These are phyloP conservation scores for Epichloe festucae DNA, from an alignment of 2,329 filamentous ascomycete genomes.

Conservation along the genomic window DNA sequence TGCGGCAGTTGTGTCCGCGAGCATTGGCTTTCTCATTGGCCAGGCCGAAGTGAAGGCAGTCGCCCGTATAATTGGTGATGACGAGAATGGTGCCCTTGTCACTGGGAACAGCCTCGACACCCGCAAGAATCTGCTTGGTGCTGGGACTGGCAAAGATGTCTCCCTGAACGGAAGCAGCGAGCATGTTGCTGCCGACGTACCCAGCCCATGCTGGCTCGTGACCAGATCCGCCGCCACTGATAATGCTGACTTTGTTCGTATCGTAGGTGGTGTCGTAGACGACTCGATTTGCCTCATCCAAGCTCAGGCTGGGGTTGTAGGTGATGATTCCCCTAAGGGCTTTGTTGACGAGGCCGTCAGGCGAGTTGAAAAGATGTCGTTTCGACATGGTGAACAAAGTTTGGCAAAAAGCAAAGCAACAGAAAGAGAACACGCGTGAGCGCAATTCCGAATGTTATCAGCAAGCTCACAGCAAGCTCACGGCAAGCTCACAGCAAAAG, in stretches of 20 bases:
- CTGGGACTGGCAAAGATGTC: slow-evolving; percentile 53
- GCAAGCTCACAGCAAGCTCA: too few relatives aligned
- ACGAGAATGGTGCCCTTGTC: slow-evolving; percentile 44
- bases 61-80: slow-evolving; percentile 53
- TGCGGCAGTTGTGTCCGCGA: slow-evolving; percentile 37
- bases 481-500: too few relatives aligned
- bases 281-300: slow-evolving; percentile 38
- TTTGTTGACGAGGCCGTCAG: slow-evolving; percentile 41
- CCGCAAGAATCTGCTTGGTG: slow-evolving; percentile 49
- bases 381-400: slow-evolving; percentile 27
- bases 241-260: slow-evolving; percentile 32
- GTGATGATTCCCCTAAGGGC: slow-evolving; percentile 36
- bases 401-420: not conserved
- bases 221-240: slow-evolving; percentile 43
- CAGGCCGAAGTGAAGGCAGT: slow-evolving; percentile 48
- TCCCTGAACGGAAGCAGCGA: slow-evolving; percentile 47
- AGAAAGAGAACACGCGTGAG: too few relatives aligned
- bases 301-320: slow-evolving; percentile 37
- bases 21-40: slow-evolving; percentile 45
- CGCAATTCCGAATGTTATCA: too few relatives aligned
- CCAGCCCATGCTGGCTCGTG: slow-evolving; percentile 52
- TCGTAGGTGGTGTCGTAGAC: slow-evolving; percentile 35
- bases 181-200: slow-evolving; percentile 48
- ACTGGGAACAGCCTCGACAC: slow-evolving; percentile 41
- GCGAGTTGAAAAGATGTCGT: slow-evolving; percentile 37